These are phyloP conservation scores for Panaeolus cyanescens DNA, from an alignment of 768 basidiomycete species.

Conservation along the genomic window DNA sequence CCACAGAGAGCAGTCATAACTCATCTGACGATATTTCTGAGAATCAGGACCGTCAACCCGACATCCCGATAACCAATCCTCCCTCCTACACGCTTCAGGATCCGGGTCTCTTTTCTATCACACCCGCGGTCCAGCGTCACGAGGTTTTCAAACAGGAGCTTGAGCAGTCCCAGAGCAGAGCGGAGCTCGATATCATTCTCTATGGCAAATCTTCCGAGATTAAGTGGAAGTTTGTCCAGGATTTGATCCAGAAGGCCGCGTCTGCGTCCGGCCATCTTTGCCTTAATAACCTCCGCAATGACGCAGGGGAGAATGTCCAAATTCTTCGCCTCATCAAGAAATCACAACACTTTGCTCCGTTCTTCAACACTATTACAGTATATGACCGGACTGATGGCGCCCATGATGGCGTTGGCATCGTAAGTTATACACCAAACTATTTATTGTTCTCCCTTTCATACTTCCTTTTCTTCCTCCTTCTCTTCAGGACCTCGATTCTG, in stretches of 20 bases:
- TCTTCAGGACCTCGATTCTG: constrained; percentile 32
- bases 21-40: constrained; percentile 18
- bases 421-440: constrained; percentile 34
- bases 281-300: constrained; percentile 21
- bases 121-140: constrained; percentile 37
- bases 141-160: constrained; percentile 22
- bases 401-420: constrained; percentile 18
- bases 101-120: constrained; percentile 31
- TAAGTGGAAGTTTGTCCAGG: constrained; percentile 65
- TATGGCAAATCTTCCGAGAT: constrained; percentile 61
- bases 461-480: constrained; percentile 39
- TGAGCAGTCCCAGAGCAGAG: constrained; percentile 20
- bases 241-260: constrained; percentile 57
- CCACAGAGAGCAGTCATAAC: constrained; percentile 34
- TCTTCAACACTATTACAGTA: constrained; percentile 34
- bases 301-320: constrained; percentile 24
- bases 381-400: constrained; percentile 37
- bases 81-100: constrained; percentile 27
- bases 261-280: constrained; percentile 37
- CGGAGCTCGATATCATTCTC: constrained; percentile 63
- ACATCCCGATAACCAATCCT: not conserved
- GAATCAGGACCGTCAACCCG: constrained; percentile 6
- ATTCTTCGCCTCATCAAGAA: constrained; percentile 29
- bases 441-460: constrained; percentile 28
- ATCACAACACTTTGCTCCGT: constrained; percentile 22